These are phyloP conservation scores for Golubevia pallescens DNA, from an alignment of 1,284 basidiomycete genomes.

Conservation along the genomic window DNA sequence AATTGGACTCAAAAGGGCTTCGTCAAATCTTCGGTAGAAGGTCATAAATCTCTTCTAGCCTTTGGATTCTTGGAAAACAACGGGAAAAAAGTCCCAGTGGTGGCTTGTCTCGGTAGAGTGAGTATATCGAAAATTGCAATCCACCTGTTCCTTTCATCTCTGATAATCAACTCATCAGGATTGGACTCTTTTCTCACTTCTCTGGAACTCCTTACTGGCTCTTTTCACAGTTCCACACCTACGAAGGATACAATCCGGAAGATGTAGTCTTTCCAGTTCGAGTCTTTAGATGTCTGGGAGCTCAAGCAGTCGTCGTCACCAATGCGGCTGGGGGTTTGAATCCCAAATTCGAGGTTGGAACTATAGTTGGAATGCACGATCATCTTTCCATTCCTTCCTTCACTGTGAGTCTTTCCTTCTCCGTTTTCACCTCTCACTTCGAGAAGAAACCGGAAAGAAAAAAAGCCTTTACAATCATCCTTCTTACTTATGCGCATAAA, in stretches of 20 bases:
- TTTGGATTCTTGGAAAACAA: conserved; percentile 31
- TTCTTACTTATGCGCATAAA: no score
- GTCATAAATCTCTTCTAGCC: conserved; percentile 39
- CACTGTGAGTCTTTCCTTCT: conserved; percentile 6
- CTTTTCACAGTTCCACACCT: conserved; percentile 31
- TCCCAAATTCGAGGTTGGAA: conserved; percentile 28
- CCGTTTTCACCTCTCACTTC: no score
- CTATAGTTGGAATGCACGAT: conserved; percentile 45
- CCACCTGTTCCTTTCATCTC: no score
- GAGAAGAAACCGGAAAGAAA: no score
- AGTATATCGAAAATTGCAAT: no score
- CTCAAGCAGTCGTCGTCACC: conserved; percentile 33
- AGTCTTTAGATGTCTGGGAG: conserved; percentile 30
- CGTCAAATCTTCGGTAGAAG: conserved; percentile 28
- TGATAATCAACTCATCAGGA: no score
- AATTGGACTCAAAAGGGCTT: conserved; percentile 35
- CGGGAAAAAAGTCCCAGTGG: conserved; percentile 25
- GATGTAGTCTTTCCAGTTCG: conserved; percentile 39
- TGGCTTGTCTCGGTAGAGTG: conserved; percentile 38
- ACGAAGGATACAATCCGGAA: conserved; percentile 36
- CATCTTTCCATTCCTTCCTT: conserved; percentile 45
- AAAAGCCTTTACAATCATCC: no score
- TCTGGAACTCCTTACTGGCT: no score
- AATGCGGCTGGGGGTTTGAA: conserved; percentile 45
- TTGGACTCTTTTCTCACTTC: no score